A percentile compares a stretch with the other conserved stretches of the same genome.
Evolutionary conservation across 345 rosid species (phyloP).

Genomic region (Diplotaxis tenuifolia): DNA sequence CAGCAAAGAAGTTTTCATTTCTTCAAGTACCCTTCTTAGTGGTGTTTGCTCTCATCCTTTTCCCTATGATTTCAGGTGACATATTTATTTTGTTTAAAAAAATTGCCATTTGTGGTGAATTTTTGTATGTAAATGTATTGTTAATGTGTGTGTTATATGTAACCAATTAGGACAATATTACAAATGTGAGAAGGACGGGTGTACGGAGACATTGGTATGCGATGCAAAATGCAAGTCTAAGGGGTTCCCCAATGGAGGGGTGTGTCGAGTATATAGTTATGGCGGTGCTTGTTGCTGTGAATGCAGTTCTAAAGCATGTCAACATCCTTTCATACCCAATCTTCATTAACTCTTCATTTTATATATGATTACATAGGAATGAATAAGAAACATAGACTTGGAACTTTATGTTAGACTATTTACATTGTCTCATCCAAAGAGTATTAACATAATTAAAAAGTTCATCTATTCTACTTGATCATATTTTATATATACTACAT

Average conservation of each 20-base stretch:
- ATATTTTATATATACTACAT: not conserved
- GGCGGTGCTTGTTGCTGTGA: slow-evolving; percentile 24
- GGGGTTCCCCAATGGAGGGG: slow-evolving; percentile 22
- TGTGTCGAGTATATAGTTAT: not conserved
- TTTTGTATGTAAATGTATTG: not conserved
- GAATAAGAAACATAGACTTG: not conserved
- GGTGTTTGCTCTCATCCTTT: slow-evolving; percentile 4
- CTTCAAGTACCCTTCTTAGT: not conserved
- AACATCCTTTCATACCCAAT: not conserved
- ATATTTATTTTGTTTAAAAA: not conserved
- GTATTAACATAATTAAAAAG: too few relatives aligned
- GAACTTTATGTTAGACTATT: not conserved
- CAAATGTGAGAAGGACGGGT: slow-evolving; percentile 7
- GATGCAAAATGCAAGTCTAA: not conserved
- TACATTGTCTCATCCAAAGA: too few relatives aligned
- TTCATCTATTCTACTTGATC: too few relatives aligned
- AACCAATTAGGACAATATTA: slow-evolving; percentile 10
- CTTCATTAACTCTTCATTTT: not conserved
- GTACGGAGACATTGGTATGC: not conserved
- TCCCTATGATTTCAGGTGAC: slow-evolving; percentile 6
- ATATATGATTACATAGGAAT: not conserved
- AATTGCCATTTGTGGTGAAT: not conserved
- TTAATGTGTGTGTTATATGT: not conserved
- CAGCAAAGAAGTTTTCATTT: not conserved
- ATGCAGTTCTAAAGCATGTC: slow-evolving; percentile 7